Conservation (phyloP, 2,329 filamentous ascomycete species). For the Neopestalotiopsis sp. region DNA sequence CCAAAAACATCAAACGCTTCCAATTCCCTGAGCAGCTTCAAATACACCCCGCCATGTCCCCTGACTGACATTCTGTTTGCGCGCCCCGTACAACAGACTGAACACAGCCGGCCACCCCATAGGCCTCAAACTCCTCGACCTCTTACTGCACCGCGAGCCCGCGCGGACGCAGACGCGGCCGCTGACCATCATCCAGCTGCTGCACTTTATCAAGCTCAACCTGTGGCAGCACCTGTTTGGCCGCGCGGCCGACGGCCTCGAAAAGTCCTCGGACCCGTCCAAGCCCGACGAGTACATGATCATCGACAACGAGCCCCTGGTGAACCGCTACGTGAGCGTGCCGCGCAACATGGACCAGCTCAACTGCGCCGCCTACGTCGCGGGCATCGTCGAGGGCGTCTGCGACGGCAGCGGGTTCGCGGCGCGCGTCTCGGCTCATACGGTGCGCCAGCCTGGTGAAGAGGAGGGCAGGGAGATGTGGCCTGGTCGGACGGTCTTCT, state of each 20-base stretch:
- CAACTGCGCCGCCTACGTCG: constrained; percentile 95
- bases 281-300: constrained; percentile 99
- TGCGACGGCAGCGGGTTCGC: constrained; percentile 93
- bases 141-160: constrained; percentile 85
- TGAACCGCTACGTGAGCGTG: constrained; percentile 92
- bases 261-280: constrained; percentile 81
- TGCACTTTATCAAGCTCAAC: constrained; percentile 93
- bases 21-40: constrained; percentile 5
- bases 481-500: constrained; percentile 94
- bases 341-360: constrained; percentile 95
- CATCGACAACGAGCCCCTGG: constrained; percentile 94
- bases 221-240: constrained; percentile 93
- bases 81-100: constrained; percentile 66
- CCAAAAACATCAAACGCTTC: no score
- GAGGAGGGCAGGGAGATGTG: constrained; percentile 72
- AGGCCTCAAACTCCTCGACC: constrained; percentile 91
- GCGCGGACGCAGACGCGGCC: constrained; percentile 75
- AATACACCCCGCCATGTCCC: background rate
- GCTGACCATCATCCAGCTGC: constrained; percentile 84
- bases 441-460: constrained; percentile 58
- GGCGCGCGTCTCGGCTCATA: constrained; percentile 89
- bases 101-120: constrained; percentile 93
- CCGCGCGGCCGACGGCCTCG: constrained; percentile 88
- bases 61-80: background rate
- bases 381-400: constrained; percentile 92